phyloP scores from a whole-genome alignment of 2,329 filamentous ascomycete species.

The Penicillium sp. region DNA sequence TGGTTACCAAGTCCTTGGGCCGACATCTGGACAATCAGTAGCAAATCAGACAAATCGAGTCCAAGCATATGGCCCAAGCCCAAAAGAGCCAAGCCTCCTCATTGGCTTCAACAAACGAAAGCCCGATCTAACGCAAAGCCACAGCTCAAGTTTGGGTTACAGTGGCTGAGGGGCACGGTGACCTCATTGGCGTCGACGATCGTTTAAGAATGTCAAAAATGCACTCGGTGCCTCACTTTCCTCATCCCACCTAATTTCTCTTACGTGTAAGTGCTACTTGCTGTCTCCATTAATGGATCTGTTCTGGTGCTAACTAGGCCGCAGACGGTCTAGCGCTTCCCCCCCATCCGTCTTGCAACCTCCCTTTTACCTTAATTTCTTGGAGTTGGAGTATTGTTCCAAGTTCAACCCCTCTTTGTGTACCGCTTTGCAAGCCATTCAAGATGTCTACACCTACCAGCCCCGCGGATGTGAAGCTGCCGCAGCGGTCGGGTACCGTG shows the following conservation, averaged over 20 bases:
- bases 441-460: constrained; percentile 32
- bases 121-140: background rate
- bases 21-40: background rate
- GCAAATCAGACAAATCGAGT: no score
- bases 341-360: background rate
- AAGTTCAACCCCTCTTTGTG: background rate
- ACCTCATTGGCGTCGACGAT: constrained; percentile 6
- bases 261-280: background rate
- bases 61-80: no score
- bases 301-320: constrained; percentile 2
- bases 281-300: background rate
- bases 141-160: background rate
- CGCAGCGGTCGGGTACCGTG: constrained; percentile 37
- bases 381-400: background rate
- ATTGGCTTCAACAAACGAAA: background rate
- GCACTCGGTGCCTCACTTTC: background rate
- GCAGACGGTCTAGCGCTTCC: constrained; percentile 6
- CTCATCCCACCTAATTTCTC: background rate
- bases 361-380: background rate
- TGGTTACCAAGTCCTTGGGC: constrained; percentile 1
- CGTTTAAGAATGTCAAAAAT: background rate
- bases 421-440: background rate
- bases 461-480: constrained; percentile 33
- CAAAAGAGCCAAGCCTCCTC: background rate
- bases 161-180: constrained; percentile 2